Evolutionary conservation across 768 basidiomycete species (phyloP), one percentile per base, ranked within the genome.

Genomic region (Rhizopogon vinicolor): DNA sequence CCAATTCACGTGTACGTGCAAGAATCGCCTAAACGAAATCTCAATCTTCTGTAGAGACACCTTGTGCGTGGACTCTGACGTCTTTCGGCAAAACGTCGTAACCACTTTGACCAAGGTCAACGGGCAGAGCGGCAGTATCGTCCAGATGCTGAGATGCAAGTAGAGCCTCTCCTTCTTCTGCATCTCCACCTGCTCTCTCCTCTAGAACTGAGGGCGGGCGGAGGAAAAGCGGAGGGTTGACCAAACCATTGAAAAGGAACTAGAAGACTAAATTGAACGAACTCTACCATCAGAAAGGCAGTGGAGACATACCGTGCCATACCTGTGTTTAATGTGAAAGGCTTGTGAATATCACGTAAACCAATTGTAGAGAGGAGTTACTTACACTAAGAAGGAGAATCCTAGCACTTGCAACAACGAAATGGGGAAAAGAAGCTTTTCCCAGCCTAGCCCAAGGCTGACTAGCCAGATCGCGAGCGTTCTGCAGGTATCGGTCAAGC

Each of bases 401-500:
- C 93, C 93, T 18, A 80, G 62, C 52, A 96, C 82, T 70, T 96
- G 93, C 12, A 95, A 68, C 51, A 93, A 65, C 2, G 91, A 91
- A 58, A 88, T 83, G 6, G 93, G 93, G 74, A 83, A 90, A 22
- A 91, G 62, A 35, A 98, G 75, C 56, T 76, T 78, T 72, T 98
- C 95, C 95, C 95, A 98, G 4, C 95, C 93, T 25, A 97, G 73
- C 1, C 80, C 85, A 51, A 97, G 78, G 65, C 91, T 93, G 63
- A 99, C 75, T 60, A 95, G 73, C 97, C 97, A 99, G 67, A 99
- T 98, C n/a, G 83, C 82, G 52, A 98, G 78, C 1, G 97, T 98
- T 63, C 97, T 81, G 74, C 93, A 97, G 6, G 94, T 95, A 70
- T 99, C 97, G 39, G 93, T 91, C 55, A 97, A 78, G 53, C 87